Percentiles rank a stretch among this genome's conserved stretches.
Evolutionary conservation across 1,284 basidiomycete species (phyloP).

Genomic region (Limonomyces culmigenus): DNA sequence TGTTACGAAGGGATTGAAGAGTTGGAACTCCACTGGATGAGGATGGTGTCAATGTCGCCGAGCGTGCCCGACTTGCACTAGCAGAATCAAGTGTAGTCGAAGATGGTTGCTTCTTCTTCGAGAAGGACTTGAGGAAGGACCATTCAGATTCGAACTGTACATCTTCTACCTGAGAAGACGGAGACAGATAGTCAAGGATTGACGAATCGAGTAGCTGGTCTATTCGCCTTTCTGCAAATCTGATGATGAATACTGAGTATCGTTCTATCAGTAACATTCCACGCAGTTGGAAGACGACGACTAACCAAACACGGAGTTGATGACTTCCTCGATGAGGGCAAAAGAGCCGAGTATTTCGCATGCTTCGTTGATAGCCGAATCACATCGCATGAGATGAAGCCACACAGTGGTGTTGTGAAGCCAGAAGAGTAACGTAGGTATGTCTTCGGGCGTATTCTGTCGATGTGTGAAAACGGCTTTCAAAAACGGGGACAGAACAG

Average conservation of each 20-base stretch:
- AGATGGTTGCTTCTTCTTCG: constrained; percentile 42
- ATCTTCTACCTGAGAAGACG: constrained; percentile 64
- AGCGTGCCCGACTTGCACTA: background rate
- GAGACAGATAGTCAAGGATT: constrained; percentile 71
- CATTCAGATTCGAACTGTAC: constrained; percentile 94
- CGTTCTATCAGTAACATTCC: constrained; percentile 4
- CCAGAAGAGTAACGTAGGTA: constrained; percentile 87
- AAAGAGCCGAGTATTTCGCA: constrained; percentile 73
- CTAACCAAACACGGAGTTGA: constrained; percentile 87
- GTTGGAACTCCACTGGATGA: background rate
- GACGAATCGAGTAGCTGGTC: constrained; percentile 75
- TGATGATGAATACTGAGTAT: constrained; percentile 77
- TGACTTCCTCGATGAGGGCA: constrained; percentile 69
- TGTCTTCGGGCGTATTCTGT: constrained; percentile 43
- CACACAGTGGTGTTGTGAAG: constrained; percentile 82
- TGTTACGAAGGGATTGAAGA: background rate
- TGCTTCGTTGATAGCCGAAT: constrained; percentile 54
- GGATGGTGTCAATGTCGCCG: background rate
- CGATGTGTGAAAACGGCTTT: background rate
- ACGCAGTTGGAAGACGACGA: constrained; percentile 2
- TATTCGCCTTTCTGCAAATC: constrained; percentile 79
- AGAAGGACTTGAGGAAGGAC: constrained; percentile 75
- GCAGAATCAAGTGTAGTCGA: constrained; percentile 15
- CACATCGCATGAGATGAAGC: constrained; percentile 80
- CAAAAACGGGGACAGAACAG: constrained; percentile 3